phyloP scores from a whole-genome alignment of 2,329 filamentous ascomycete species.

The Trichoderma gracile region DNA sequence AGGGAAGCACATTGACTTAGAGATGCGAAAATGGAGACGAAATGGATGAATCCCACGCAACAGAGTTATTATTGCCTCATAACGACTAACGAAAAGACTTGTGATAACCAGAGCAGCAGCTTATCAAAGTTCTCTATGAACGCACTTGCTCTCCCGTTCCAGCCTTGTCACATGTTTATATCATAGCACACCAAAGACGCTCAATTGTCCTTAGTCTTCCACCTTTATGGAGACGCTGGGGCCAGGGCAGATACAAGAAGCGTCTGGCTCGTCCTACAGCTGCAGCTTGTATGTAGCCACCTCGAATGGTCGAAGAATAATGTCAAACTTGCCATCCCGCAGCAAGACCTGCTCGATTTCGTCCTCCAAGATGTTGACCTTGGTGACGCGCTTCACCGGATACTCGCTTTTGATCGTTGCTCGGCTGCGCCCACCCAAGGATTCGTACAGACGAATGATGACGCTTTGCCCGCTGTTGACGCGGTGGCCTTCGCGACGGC shows the following conservation, averaged over 20 bases:
- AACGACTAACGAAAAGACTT: background rate
- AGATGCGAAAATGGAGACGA: background rate
- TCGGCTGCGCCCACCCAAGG: slow-evolving; percentile 75
- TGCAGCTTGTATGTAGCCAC: slow-evolving; percentile 75
- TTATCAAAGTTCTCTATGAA: background rate
- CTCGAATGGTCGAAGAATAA: slow-evolving; percentile 78
- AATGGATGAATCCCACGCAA: background rate
- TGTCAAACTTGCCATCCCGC: slow-evolving; percentile 51
- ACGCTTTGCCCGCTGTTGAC: slow-evolving; percentile 73
- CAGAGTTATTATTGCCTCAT: background rate
- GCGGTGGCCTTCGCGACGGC: slow-evolving; percentile 59
- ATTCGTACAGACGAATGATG: slow-evolving; percentile 84
- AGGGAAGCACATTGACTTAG: background rate
- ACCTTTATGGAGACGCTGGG: slow-evolving; percentile 28
- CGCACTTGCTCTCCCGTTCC: background rate
- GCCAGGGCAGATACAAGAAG: slow-evolving; percentile 32
- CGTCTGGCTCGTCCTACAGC: slow-evolving; percentile 40
- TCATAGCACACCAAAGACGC: background rate
- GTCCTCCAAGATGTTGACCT: slow-evolving; percentile 87
- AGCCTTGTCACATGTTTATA: background rate
- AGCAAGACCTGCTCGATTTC: slow-evolving; percentile 67
- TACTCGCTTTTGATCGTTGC: slow-evolving; percentile 69
- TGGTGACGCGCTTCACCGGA: slow-evolving; percentile 73
- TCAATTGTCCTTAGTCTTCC: slow-evolving; percentile 13
- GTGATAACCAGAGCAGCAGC: background rate